Evolutionary conservation across 331 rosid species (phyloP), one percentile per base, ranked within the genome.

Genomic region (Malus hybrid): DNA sequence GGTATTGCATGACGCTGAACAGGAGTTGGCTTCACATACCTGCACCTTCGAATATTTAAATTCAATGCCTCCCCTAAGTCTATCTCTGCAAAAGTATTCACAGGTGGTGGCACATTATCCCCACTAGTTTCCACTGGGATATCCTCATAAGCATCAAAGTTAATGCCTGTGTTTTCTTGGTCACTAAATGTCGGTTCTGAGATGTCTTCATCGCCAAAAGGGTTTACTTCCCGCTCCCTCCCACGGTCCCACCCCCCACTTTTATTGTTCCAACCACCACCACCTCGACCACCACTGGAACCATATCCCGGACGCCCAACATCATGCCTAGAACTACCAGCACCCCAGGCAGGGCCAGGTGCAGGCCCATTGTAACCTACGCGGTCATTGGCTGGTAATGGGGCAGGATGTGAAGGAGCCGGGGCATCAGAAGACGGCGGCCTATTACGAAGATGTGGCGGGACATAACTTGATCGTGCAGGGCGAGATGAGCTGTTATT

Each of bases 81-180:
- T 36, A 91, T 91, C 74, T 85, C 93, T 0, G 93, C 95, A 56
- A 91, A 91, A 26, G 97, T 88, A 81, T 80, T 86, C 79, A 88
- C 97, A n/a, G 97, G 82, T 3, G 89, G 86, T 2, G 97, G 95
- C 72, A 89, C 93, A 71, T 89, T 86, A 26, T 84, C 76, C 79
- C 97, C 97, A 66, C 93, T 89, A 9, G 97, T 89, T 82, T 91
- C 95, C 69, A 91, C 93, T 4, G 97, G 97, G 68, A 91, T 91
- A 78, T 91, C 93, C 75, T 91, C 97, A 81, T 91, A 91, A 24
- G 97, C 97, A 19, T 89, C 97, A 80, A 91, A 91, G 77, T 91
- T 91, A 79, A 91, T 91, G 79, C 87, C 97, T 0, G 83, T 69
- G 71, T 77, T 87, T 81, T 91, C 95, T 72, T 66, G 83, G 75